These are phyloP conservation scores for Silybum marianum DNA, from an alignment of 129 eudicot species.

Conservation along the genomic window DNA sequence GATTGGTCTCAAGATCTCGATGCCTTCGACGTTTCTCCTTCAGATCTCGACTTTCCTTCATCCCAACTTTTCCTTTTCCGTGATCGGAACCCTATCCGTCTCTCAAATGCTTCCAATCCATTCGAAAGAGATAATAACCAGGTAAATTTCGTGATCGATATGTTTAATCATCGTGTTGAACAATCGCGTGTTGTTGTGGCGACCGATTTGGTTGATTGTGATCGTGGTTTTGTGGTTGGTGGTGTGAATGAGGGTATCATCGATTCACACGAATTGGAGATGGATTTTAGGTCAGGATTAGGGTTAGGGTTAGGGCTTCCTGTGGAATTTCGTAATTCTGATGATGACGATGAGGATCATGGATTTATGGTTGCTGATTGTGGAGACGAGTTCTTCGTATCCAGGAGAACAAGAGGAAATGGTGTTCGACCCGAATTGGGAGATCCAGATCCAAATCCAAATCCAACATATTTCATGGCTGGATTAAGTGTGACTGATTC, in stretches of 20 bases:
- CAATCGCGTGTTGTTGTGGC: conserved; percentile 32
- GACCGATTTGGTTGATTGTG: conserved; percentile 23
- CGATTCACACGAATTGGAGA: conserved; percentile 25
- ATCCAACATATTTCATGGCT: conserved; percentile 28
- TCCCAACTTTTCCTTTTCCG: conserved; percentile 13
- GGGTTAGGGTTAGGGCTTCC: conserved; percentile 49
- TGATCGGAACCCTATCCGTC: conserved; percentile 18
- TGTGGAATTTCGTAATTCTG: conserved; percentile 8
- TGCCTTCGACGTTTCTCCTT: conserved; percentile 31
- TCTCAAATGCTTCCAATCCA: background rate
- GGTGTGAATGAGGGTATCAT: conserved; percentile 11
- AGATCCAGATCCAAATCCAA: conserved; percentile 20
- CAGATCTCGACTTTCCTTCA: conserved; percentile 45
- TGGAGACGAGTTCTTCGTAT: conserved; percentile 41
- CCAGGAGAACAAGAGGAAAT: conserved; percentile 36
- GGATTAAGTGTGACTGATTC: conserved; percentile 43
- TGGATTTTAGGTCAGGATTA: conserved; percentile 37
- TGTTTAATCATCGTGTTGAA: conserved; percentile 40
- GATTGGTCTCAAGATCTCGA: conserved; percentile 38
- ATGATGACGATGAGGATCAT: conserved; percentile 25
- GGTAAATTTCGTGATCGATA: conserved; percentile 50
- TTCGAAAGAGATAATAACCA: conserved; percentile 40
- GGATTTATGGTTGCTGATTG: conserved; percentile 45
- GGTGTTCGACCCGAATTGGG: conserved; percentile 23
- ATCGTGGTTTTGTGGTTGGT: conserved; percentile 28